Evolutionary conservation across 495 filamentous ascomycete genomes (phyloP).

Genomic region (Pseudoneurospora amorphoporcata): DNA sequence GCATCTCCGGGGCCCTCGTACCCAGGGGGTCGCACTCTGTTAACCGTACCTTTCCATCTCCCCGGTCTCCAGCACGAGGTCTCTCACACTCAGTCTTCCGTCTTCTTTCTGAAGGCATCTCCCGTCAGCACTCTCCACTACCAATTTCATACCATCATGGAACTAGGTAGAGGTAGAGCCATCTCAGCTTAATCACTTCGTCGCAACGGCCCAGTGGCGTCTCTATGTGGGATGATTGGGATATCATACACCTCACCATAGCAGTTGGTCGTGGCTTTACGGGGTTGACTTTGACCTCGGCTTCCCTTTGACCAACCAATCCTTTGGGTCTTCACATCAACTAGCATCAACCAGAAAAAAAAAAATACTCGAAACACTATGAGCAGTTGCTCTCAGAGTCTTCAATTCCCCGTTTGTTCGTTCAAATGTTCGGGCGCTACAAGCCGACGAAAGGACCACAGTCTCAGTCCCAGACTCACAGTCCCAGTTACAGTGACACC

Average conservation of each 20-base stretch:
- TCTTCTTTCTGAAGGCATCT: no score
- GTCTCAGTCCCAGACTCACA: background rate
- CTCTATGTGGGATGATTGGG: background rate
- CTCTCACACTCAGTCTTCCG: no score
- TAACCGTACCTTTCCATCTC: background rate
- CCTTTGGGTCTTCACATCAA: background rate
- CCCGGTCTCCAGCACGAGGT: no score
- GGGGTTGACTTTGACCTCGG: background rate
- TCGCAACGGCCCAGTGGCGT: background rate
- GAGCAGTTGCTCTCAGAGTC: background rate
- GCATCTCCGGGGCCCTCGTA: background rate
- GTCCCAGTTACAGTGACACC: background rate
- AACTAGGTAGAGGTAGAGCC: background rate
- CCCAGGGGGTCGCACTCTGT: background rate
- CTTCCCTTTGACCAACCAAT: background rate
- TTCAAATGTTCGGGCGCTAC: background rate
- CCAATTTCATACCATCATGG: background rate
- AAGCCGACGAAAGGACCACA: background rate
- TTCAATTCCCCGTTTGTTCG: background rate
- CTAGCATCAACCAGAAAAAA: background rate
- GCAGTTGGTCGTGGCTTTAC: background rate
- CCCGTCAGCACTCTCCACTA: background rate
- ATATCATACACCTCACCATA: background rate
- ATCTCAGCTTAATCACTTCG: background rate
- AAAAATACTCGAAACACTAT: background rate